phyloP scores from a whole-genome alignment of 768 basidiomycete genomes.

The Hygrophorus pudorinus region DNA sequence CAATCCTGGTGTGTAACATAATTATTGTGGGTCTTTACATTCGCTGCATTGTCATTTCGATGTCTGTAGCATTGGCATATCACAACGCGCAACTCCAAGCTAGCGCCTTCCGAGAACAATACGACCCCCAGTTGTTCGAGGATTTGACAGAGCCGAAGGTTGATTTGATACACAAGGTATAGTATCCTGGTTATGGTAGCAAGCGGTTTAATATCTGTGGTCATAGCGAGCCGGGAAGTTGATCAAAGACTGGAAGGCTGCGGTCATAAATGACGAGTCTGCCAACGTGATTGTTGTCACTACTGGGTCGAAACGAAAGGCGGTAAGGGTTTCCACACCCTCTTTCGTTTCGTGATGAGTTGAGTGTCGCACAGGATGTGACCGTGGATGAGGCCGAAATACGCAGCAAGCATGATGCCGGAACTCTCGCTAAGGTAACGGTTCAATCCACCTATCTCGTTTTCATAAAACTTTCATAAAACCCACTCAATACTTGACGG shows the following conservation, averaged over 20 bases:
- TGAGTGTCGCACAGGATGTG: constrained; percentile 35
- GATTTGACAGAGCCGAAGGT: constrained; percentile 76
- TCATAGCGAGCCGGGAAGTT: constrained; percentile 55
- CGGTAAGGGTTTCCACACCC: constrained; percentile 34
- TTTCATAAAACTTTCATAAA: background rate
- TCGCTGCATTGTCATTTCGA: constrained; percentile 1
- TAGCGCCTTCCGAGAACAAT: constrained; percentile 86
- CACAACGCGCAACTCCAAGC: constrained; percentile 90
- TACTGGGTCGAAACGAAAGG: constrained; percentile 59
- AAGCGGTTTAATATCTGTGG: constrained; percentile 6
- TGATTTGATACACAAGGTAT: constrained; percentile 71
- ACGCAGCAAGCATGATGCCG: constrained; percentile 51
- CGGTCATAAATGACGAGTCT: constrained; percentile 53
- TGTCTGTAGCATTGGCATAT: constrained; percentile 59
- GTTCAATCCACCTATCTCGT: background rate
- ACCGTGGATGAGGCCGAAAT: constrained; percentile 67
- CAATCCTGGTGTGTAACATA: constrained; percentile 65
- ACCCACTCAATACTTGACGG: background rate
- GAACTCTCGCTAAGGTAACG: constrained; percentile 56
- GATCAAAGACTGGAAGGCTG: constrained; percentile 63
- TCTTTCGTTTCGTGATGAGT: constrained; percentile 3
- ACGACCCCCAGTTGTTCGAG: constrained; percentile 64
- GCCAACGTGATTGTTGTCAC: constrained; percentile 38
- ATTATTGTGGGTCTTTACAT: background rate
- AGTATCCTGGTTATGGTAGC: constrained; percentile 24